Percentiles rank a stretch among this genome's conserved stretches.
These are phyloP conservation scores for Pisolithus sp. DNA, from an alignment of 768 basidiomycete genomes.

Conservation along the genomic window DNA sequence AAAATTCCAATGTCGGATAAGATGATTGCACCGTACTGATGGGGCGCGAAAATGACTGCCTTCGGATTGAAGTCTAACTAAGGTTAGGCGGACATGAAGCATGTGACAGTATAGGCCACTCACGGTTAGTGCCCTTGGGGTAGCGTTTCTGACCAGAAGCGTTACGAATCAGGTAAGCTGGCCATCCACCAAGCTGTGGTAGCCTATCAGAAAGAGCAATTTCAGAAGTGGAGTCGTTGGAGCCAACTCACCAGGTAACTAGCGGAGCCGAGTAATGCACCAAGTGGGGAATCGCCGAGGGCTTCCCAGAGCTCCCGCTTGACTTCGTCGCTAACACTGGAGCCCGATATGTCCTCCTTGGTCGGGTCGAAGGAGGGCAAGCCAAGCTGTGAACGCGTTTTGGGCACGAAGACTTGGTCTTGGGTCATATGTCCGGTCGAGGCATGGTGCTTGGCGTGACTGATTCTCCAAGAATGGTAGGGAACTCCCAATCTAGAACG, in stretches of 20 bases:
- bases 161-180: slow-evolving; percentile 73
- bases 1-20: slow-evolving; percentile 79
- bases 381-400: slow-evolving; percentile 71
- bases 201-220: not conserved
- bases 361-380: slow-evolving; percentile 60
- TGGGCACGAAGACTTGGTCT: slow-evolving; percentile 93
- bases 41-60: slow-evolving; percentile 77
- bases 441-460: slow-evolving; percentile 93
- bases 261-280: slow-evolving; percentile 45
- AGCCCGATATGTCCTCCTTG: slow-evolving; percentile 59
- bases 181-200: slow-evolving; percentile 74
- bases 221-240: not conserved
- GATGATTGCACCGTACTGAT: slow-evolving; percentile 71
- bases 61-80: slow-evolving; percentile 66
- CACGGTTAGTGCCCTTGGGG: slow-evolving; percentile 74
- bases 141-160: slow-evolving; percentile 82
- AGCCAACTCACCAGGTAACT: slow-evolving; percentile 50
- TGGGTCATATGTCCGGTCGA: slow-evolving; percentile 89
- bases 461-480: slow-evolving; percentile 95
- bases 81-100: not conserved
- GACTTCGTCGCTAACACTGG: slow-evolving; percentile 59
- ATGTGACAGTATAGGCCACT: slow-evolving; percentile 22
- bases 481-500: slow-evolving; percentile 78
- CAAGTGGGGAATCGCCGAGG: slow-evolving; percentile 85
- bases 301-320: slow-evolving; percentile 77